Evolutionary conservation across 805 yeast genomes (phyloP).

Genomic region (Yarrowia sp.): DNA sequence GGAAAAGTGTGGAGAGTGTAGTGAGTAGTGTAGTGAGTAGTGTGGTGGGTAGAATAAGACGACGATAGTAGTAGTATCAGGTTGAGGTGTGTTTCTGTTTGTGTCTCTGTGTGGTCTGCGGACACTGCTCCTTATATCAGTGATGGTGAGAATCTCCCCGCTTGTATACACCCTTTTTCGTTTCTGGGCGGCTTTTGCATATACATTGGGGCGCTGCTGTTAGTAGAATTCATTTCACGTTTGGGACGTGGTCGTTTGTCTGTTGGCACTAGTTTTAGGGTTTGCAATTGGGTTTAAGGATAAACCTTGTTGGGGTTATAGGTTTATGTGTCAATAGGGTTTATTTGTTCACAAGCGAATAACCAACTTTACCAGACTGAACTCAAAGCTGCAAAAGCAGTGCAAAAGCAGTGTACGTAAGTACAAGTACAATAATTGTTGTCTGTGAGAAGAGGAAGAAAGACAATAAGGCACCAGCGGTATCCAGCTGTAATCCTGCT

Average conservation of each 20-base stretch:
- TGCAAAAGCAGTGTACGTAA: too few relatives aligned
- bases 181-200: constrained; percentile 18
- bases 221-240: constrained; percentile 12
- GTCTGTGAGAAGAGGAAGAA: background rate
- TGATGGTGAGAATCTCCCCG: constrained; percentile 13
- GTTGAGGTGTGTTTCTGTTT: background rate
- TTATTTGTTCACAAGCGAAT: background rate
- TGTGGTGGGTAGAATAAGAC: too few relatives aligned
- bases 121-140: constrained; percentile 13
- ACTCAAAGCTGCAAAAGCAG: too few relatives aligned
- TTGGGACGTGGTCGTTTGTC: constrained; percentile 14
- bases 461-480: too few relatives aligned
- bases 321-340: too few relatives aligned
- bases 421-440: too few relatives aligned
- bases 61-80: too few relatives aligned
- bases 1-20: too few relatives aligned
- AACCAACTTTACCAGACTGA: too few relatives aligned
- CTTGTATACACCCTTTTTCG: constrained; percentile 7
- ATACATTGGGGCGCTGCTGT: constrained; percentile 18
- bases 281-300: background rate
- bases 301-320: background rate
- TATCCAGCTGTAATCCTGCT: too few relatives aligned
- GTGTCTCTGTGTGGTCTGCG: background rate
- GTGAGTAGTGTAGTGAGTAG: too few relatives aligned
- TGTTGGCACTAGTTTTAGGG: background rate